Percentiles rank a stretch among this genome's conserved stretches.
These are phyloP conservation scores for Chamaecyparis obtusa DNA, from an alignment of 75 land plant genomes.

Conservation along the genomic window DNA sequence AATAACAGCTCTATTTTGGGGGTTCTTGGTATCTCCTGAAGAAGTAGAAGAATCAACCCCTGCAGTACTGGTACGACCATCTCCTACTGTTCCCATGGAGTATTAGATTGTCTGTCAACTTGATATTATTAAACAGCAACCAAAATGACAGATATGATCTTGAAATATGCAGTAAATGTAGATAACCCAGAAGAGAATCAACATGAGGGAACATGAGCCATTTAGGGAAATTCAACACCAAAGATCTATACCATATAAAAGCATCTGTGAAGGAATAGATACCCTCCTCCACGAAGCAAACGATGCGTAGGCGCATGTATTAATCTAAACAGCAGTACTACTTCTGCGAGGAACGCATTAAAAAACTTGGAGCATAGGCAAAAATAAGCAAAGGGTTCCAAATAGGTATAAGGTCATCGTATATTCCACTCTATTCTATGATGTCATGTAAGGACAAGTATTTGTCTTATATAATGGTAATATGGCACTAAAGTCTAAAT, in stretches of 20 bases:
- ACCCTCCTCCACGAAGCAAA: no score
- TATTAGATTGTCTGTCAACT: neutral
- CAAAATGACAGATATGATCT: neutral
- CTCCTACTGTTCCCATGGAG: neutral
- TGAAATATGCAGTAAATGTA: neutral
- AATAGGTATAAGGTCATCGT: no score
- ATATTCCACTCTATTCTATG: no score
- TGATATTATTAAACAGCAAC: neutral
- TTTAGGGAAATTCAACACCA: neutral
- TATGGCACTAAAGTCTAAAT: no score
- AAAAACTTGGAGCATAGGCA: no score
- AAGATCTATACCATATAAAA: neutral
- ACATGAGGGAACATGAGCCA: neutral
- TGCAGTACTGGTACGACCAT: neutral
- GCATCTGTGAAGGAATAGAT: no score
- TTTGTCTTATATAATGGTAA: no score
- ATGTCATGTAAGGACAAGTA: no score
- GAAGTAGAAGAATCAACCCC: neutral
- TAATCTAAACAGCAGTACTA: no score
- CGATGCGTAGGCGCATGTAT: no score
- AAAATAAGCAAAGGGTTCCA: no score
- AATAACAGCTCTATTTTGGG: conserved; percentile 22
- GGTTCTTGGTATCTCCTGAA: neutral
- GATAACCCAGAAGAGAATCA: neutral
- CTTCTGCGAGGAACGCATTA: no score